Conservation (phyloP, 768 basidiomycete species). For the Suillus variegatus region DNA sequence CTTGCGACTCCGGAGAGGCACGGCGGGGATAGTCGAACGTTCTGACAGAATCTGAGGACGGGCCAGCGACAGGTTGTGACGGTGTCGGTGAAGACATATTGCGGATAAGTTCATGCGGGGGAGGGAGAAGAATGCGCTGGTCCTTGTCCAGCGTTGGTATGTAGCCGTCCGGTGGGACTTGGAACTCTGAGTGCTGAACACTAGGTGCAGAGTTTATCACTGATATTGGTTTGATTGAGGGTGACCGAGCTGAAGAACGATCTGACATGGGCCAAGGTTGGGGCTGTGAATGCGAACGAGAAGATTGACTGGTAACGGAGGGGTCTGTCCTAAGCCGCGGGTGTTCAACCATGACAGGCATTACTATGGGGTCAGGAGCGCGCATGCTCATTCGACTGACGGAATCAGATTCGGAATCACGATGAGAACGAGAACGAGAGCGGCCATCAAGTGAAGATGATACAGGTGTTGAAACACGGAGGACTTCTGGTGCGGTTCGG, state of each 20-base stretch:
- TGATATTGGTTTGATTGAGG: conserved; percentile 19
- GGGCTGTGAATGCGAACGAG: conserved; percentile 17
- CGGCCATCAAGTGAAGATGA: conserved; percentile 22
- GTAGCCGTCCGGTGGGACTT: conserved; percentile 48
- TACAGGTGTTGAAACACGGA: conserved; percentile 21
- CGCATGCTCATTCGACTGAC: conserved; percentile 16
- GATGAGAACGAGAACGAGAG: conserved; percentile 23
- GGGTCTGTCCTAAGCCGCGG: conserved; percentile 15
- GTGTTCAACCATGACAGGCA: conserved; percentile 15
- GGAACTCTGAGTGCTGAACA: conserved; percentile 20
- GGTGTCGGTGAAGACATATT: conserved; percentile 28
- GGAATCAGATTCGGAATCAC: conserved; percentile 16
- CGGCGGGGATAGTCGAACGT: conserved; percentile 27
- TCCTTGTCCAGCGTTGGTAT: conserved; percentile 46
- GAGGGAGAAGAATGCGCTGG: conserved; percentile 45
- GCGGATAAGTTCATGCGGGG: conserved; percentile 49
- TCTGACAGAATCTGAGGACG: conserved; percentile 17
- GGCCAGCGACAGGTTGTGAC: conserved; percentile 25
- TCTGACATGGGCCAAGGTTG: conserved; percentile 19
- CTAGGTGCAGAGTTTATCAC: conserved; percentile 21
- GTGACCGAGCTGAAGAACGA: conserved; percentile 12
- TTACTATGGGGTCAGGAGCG: conserved; percentile 13
- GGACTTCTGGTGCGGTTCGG: conserved; percentile 26
- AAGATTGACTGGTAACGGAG: conserved; percentile 15
- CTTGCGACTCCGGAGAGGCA: conserved; percentile 28